Evolutionary conservation across 305 asterid genomes (phyloP).

Genomic region (Solanum hybrid): DNA sequence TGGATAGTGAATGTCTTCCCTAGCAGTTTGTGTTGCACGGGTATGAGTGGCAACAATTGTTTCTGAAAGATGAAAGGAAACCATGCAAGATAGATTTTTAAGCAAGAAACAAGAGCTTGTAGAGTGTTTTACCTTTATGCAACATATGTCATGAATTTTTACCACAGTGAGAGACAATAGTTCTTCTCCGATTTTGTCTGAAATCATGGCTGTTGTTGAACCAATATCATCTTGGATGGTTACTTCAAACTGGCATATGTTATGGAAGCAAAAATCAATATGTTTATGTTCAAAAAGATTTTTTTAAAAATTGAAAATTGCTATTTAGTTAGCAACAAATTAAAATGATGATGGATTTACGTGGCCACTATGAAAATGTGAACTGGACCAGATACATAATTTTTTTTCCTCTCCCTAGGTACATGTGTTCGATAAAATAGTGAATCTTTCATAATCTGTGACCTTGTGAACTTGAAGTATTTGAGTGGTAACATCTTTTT

Average conservation of each 20-base stretch:
- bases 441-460: not conserved
- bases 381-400: slow-evolving; percentile 64
- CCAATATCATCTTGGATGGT: not conserved
- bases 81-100: not conserved
- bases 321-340: not conserved
- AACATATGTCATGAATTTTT: not conserved
- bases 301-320: not conserved
- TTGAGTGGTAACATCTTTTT: not conserved
- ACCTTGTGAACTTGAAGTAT: not conserved
- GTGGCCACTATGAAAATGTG: slow-evolving; percentile 82
- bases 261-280: not conserved
- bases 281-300: not conserved
- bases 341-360: slow-evolving; percentile 49
- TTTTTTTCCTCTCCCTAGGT: not conserved
- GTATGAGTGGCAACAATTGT: too few species aligned
- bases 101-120: not conserved
- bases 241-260: not conserved
- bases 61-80: not conserved
- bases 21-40: too few species aligned
- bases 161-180: not conserved
- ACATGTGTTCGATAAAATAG: not conserved
- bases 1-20: too few species aligned
- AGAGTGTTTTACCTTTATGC: not conserved
- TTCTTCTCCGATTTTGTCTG: not conserved
- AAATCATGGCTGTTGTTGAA: not conserved